Evolutionary conservation across 371 early-diverging fungal species (phyloP).

Genomic region (Mortierella sp.): DNA sequence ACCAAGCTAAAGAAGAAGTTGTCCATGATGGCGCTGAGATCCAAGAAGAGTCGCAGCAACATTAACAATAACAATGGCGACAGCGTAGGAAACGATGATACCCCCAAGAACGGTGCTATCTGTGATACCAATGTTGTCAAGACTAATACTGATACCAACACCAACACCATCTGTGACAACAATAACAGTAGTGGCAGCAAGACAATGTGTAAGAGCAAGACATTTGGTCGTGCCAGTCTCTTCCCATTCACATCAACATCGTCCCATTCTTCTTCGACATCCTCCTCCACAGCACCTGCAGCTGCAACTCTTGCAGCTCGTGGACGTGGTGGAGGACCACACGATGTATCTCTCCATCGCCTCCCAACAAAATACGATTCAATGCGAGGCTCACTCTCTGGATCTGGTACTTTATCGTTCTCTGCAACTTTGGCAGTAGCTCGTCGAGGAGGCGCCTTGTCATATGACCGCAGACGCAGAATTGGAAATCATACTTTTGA

Average conservation of each 20-base stretch:
- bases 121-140: background rate
- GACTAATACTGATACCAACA: background rate
- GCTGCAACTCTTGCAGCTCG: conserved; percentile 22
- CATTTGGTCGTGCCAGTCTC: conserved; percentile 2
- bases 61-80: conserved; percentile 3
- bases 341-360: conserved; percentile 6
- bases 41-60: conserved; percentile 1
- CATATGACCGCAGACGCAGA: conserved; percentile 20
- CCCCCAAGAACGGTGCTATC: background rate
- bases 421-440: conserved; percentile 41
- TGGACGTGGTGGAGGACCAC: conserved; percentile 12
- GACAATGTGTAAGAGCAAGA: conserved; percentile 12
- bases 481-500: conserved; percentile 36
- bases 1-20: background rate
- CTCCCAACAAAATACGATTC: conserved; percentile 14
- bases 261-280: background rate
- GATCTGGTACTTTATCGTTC: conserved; percentile 26
- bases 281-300: conserved; percentile 18
- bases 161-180: background rate
- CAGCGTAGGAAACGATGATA: background rate
- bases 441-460: conserved; percentile 19
- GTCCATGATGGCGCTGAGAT: background rate
- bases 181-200: conserved; percentile 7
- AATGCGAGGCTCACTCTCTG: conserved; percentile 1
- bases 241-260: conserved; percentile 1